Percentiles rank a stretch among this genome's conserved stretches.
phyloP scores from a whole-genome alignment of 192 early-diverging fungal genomes.

The Allomyces arbusculus region DNA sequence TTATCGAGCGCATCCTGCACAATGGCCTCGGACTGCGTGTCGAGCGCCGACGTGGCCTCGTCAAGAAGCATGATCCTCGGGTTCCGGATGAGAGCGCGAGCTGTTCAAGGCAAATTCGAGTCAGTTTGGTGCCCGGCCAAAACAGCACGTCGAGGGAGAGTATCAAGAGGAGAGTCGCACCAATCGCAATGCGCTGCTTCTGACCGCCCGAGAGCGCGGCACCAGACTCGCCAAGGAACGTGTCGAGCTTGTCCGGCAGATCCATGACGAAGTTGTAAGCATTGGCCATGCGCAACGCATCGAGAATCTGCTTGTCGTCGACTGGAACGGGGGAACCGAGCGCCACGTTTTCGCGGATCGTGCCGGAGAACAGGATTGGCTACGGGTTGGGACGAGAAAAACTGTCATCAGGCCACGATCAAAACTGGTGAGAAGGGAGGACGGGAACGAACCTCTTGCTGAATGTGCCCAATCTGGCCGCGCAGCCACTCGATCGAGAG shows the following conservation, averaged over 20 bases:
- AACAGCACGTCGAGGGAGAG: too few species aligned
- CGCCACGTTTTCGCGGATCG: constrained; percentile 65
- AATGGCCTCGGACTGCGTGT: constrained; percentile 53
- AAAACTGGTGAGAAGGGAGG: too few species aligned
- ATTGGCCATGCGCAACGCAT: constrained; percentile 28
- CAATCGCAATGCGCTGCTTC: constrained; percentile 93
- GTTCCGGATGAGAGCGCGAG: constrained; percentile 72
- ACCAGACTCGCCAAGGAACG: constrained; percentile 58
- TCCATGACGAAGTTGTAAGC: constrained; percentile 68
- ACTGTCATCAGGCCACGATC: too few species aligned
- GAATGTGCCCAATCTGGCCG: constrained; percentile 68
- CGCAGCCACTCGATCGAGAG: constrained; percentile 68
- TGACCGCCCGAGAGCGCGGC: constrained; percentile 68
- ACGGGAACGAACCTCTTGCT: constrained; percentile 32
- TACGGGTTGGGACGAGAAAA: constrained; percentile 5
- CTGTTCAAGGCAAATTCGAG: constrained; percentile 1
- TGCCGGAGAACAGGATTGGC: constrained; percentile 62
- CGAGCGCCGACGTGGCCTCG: constrained; percentile 74
- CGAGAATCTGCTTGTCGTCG: constrained; percentile 32
- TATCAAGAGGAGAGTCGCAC: too few species aligned
- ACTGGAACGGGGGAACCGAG: constrained; percentile 32
- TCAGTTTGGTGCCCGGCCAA: too few species aligned
- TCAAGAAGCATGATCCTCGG: constrained; percentile 71
- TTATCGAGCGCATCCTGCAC: constrained; percentile 69
- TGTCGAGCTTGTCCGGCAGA: constrained; percentile 62